A percentile compares a stretch with the other conserved stretches of the same genome.
phyloP scores from a whole-genome alignment of 164 flowering plant genomes.

The Kalanchoe fedtschenkoi region DNA sequence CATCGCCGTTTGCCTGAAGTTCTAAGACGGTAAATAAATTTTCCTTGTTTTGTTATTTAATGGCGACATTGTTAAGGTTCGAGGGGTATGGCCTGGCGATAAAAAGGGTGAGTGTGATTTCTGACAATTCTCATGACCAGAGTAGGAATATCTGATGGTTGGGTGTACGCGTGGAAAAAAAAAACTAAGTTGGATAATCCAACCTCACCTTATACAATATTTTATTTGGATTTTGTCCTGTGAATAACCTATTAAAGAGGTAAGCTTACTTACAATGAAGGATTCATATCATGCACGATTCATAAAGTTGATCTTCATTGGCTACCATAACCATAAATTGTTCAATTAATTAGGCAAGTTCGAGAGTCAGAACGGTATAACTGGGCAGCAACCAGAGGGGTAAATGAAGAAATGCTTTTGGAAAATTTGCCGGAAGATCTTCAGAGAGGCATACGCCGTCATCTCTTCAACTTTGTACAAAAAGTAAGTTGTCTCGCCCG shows the following conservation, averaged over 20 bases:
- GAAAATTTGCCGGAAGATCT: constrained; percentile 9
- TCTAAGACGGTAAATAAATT: constrained; percentile 31
- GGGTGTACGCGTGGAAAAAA: too few relatives aligned
- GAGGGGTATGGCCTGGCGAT: not conserved
- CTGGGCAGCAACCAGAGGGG: constrained; percentile 9
- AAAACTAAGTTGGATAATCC: too few relatives aligned
- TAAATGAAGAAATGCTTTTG: constrained; percentile 9
- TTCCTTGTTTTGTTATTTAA: not conserved
- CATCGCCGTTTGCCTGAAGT: constrained; percentile 54
- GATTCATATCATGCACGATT: too few relatives aligned
- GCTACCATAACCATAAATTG: not conserved
- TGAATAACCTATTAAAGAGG: too few relatives aligned
- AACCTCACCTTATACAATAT: too few relatives aligned
- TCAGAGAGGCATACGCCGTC: constrained; percentile 7
- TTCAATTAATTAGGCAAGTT: not conserved
- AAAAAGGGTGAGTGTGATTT: too few relatives aligned
- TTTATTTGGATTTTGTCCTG: too few relatives aligned
- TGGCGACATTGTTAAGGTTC: not conserved
- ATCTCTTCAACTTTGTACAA: constrained; percentile 7
- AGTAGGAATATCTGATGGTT: not conserved
- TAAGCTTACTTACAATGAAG: too few relatives aligned
- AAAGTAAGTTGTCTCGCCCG: not conserved
- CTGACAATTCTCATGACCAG: not conserved
- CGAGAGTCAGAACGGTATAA: constrained; percentile 7
- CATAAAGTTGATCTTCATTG: not conserved